Conservation (phyloP, 805 yeast species). For the Candida pseudofarinosa region DNA sequence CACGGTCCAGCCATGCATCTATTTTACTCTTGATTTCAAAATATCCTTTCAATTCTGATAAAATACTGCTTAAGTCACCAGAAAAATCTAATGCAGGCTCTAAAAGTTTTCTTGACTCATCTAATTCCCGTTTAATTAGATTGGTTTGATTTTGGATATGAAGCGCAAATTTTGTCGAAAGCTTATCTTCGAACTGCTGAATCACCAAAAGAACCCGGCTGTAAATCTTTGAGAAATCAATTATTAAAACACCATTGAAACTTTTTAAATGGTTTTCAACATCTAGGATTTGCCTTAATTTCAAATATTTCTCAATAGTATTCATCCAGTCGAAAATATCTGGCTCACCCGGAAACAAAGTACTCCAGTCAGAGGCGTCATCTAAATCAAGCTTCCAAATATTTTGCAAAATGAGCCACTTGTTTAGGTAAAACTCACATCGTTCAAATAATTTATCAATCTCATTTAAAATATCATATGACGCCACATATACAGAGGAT, state of each 20-base stretch:
- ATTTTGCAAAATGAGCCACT: conserved; percentile 55
- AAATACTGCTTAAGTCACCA: conserved; percentile 30
- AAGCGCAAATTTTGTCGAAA: conserved; percentile 38
- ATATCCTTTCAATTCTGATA: conserved; percentile 33
- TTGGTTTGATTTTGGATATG: conserved; percentile 28
- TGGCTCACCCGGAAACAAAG: conserved; percentile 15
- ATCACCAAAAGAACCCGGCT: conserved; percentile 48
- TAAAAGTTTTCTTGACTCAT: conserved; percentile 22
- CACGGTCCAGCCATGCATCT: conserved; percentile 13
- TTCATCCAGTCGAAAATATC: conserved; percentile 45
- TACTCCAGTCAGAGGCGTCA: conserved; percentile 32
- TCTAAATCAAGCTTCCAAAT: conserved; percentile 53
- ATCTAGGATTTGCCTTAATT: conserved; percentile 47
- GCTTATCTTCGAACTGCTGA: conserved; percentile 53
- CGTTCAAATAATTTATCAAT: conserved; percentile 28
- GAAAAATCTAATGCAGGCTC: conserved; percentile 35
- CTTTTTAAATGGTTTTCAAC: conserved; percentile 34
- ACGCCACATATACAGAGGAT: background rate
- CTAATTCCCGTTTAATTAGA: conserved; percentile 26
- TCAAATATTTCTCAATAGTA: conserved; percentile 40
- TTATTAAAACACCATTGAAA: conserved; percentile 35
- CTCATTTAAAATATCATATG: background rate
- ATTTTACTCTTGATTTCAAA: conserved; percentile 7
- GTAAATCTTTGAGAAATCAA: conserved; percentile 54
- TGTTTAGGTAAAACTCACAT: conserved; percentile 34